Conservation (phyloP, 2,329 filamentous ascomycete species). For the Ophiostoma piceae region DNA sequence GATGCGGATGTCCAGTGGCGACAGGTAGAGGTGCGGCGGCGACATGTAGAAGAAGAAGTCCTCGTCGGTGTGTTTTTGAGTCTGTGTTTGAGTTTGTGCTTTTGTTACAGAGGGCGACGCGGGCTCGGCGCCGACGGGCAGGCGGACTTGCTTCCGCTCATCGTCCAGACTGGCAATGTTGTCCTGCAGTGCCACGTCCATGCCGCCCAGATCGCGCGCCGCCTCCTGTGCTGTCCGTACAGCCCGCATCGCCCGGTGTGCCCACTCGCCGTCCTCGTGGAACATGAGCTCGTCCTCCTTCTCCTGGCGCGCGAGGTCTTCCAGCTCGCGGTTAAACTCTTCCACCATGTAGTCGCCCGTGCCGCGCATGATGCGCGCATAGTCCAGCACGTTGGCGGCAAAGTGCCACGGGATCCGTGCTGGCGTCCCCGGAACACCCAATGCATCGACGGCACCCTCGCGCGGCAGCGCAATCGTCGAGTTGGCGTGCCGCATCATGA, state of each 20-base stretch:
- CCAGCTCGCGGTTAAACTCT: conserved; percentile 75
- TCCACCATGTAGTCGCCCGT: conserved; percentile 79
- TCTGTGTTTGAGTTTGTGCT: background rate
- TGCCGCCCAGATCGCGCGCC: conserved; percentile 44
- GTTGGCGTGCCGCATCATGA: conserved; percentile 73
- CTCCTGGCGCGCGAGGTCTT: conserved; percentile 68
- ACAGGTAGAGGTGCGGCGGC: conserved; percentile 81
- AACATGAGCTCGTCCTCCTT: conserved; percentile 88
- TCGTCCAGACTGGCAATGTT: conserved; percentile 3
- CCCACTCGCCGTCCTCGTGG: conserved; percentile 89
- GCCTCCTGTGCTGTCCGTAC: conserved; percentile 74
- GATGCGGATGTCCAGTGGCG: conserved; percentile 85
- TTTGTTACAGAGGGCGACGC: background rate
- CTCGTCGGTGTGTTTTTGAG: conserved; percentile 25
- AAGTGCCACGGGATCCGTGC: conserved; percentile 79
- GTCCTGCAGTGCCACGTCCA: conserved; percentile 30
- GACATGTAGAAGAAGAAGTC: conserved; percentile 85
- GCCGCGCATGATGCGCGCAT: conserved; percentile 91
- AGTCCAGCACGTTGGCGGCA: conserved; percentile 84
- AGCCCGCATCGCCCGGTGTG: conserved; percentile 70
- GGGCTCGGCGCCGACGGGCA: conserved; percentile 20
- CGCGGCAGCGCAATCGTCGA: conserved; percentile 84
- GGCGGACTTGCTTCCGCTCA: background rate
- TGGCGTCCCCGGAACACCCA: conserved; percentile 32
- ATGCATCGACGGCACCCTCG: conserved; percentile 66